Base-by-base conservation (phyloP, 2,329 filamentous ascomycete species). In the Clonostachys byssicola region DNA sequence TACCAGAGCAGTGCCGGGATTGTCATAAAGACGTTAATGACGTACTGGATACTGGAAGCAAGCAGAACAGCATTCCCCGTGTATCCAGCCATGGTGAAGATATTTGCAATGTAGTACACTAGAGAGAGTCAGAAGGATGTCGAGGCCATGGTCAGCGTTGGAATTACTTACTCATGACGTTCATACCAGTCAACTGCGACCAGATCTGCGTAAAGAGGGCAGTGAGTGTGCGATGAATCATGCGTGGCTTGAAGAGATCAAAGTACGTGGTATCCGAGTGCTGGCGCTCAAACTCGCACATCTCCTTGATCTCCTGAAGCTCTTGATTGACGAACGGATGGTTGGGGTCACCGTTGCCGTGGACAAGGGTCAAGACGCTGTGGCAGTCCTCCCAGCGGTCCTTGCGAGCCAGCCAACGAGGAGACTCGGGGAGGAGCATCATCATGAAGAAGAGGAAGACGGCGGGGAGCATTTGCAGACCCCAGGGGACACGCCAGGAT, bases 21-120 rank as follows among this genome's bases (percentile, higher is more conserved):
- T 1, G 89, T 92, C 83, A 89, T 88, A 45, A 84, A 50, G 2
- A 92, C 88, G 62, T 92, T 92, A 71, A 92, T 89, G 56, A 91
- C 75, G 52, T 81, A 81, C 54, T 78, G 73, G 16, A 82, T 77
- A 5, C 73, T 76, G 0, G 77, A 78, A 2, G 77, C 77, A 42
- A 79, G 68, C 10, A 81, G 63, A 36, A 75, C 76, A 51, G 75
- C 64, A 48, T 80, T 76, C 10, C 66, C 64, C 12, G 44, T 49
- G 46, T 70, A 68, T 0, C 66, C 66, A 0, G 66, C 66, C 65
- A 70, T 70, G 20, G 57, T 57, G 47, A 70, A 70, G 7, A 70
- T 61, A 34, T 64, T 67, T 5, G 60, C 58, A 52, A 86, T 85
- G 57, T 87, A 86, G 65, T 83, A 85, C 81, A 84, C 73, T 66